Evolutionary conservation across 2,329 filamentous ascomycete genomes (phyloP).

Genomic region (Beauveria sp.): DNA sequence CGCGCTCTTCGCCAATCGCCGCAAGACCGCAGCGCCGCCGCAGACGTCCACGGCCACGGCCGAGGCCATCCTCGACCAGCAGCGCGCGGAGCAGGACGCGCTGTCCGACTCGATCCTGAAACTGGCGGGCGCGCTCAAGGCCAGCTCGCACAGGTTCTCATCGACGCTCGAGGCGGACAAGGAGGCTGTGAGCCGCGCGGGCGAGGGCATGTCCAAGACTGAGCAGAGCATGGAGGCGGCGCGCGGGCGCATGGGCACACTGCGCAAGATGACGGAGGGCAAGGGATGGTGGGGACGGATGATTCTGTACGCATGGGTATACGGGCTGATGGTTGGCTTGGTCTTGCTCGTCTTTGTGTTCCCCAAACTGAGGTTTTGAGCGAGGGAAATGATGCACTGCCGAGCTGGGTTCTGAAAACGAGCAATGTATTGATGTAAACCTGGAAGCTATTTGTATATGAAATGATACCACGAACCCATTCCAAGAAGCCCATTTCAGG

Average conservation of each 20-base stretch:
- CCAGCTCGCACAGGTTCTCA: constrained; percentile 64
- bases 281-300: constrained; percentile 80
- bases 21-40: constrained; percentile 27
- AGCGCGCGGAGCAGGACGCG: constrained; percentile 74
- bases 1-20: constrained; percentile 36
- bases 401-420: background rate
- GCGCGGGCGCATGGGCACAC: constrained; percentile 64
- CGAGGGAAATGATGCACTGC: background rate
- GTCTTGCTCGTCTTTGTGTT: constrained; percentile 76
- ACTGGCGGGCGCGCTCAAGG: constrained; percentile 72
- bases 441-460: constrained; percentile 1
- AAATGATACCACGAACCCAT: constrained; percentile 7
- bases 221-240: constrained; percentile 70
- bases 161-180: constrained; percentile 64
- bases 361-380: constrained; percentile 79
- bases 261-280: constrained; percentile 78
- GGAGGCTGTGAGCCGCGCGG: constrained; percentile 62
- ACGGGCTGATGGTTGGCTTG: constrained; percentile 69
- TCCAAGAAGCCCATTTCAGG: no score
- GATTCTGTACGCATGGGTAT: constrained; percentile 78
- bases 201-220: constrained; percentile 69
- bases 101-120: constrained; percentile 74
- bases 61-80: constrained; percentile 67
- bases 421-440: constrained; percentile 2
- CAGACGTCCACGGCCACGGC: constrained; percentile 43